These are phyloP conservation scores for Aotearoamyces nothofagi DNA, from an alignment of 2,329 filamentous ascomycete species.

Conservation along the genomic window DNA sequence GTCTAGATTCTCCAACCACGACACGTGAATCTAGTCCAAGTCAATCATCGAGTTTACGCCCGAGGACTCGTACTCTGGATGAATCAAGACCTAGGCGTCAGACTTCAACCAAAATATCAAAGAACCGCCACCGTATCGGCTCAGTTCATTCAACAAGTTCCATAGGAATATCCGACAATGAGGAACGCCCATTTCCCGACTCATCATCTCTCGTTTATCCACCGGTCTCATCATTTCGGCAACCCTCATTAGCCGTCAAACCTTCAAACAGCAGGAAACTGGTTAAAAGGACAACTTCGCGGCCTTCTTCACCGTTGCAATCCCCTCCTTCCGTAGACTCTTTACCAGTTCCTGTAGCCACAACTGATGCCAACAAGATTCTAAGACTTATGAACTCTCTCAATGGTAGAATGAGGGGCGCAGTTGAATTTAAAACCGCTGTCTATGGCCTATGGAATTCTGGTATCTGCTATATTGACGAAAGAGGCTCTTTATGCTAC, in stretches of 20 bases:
- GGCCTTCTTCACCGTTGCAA: conserved; percentile 38
- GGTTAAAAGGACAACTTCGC: conserved; percentile 34
- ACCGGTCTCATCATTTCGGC: too few relatives aligned
- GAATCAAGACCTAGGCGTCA: conserved; percentile 15
- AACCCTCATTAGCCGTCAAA: conserved; percentile 13
- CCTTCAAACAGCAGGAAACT: conserved; percentile 29
- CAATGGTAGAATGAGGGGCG: conserved; percentile 66
- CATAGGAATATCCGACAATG: conserved; percentile 33
- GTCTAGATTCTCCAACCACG: neutral
- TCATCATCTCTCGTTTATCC: conserved; percentile 19
- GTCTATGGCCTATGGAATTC: conserved; percentile 46
- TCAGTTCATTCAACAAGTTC: conserved; percentile 52
- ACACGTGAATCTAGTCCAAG: neutral
- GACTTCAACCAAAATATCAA: conserved; percentile 20
- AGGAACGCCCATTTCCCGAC: conserved; percentile 21
- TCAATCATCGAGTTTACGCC: conserved; percentile 18
- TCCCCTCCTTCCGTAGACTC: conserved; percentile 44
- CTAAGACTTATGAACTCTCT: conserved; percentile 63
- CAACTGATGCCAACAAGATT: conserved; percentile 56
- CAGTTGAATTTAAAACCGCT: conserved; percentile 51
- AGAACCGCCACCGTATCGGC: conserved; percentile 49
- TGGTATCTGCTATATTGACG: conserved; percentile 66
- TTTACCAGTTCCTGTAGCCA: conserved; percentile 41
- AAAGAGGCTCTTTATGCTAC: conserved; percentile 59
- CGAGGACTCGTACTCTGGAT: conserved; percentile 34